Conservation (phyloP, 352 stramenopile genomes). For the Phytophthora fragariaefolia region DNA sequence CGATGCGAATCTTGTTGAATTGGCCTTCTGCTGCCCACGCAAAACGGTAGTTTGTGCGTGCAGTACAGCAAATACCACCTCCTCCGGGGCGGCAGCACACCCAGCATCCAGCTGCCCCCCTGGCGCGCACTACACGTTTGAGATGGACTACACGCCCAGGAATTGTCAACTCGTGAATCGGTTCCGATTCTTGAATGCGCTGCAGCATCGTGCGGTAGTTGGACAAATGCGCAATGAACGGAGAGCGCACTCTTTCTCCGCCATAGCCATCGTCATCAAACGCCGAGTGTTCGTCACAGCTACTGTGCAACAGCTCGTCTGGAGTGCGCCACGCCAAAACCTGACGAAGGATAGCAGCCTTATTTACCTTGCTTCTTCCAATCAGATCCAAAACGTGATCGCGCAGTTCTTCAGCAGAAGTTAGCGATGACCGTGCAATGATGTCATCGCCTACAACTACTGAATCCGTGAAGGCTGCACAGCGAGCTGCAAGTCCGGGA, state of each 20-base stretch:
- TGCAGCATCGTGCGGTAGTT: conserved; percentile 89
- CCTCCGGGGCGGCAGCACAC: conserved; percentile 82
- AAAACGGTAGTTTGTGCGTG: conserved; percentile 84
- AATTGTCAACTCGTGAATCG: conserved; percentile 83
- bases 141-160: conserved; percentile 81
- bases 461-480: conserved; percentile 70
- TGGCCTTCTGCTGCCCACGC: conserved; percentile 63
- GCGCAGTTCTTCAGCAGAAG: conserved; percentile 73
- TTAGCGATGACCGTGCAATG: conserved; percentile 80
- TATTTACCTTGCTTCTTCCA: conserved; percentile 85
- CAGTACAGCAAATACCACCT: conserved; percentile 82
- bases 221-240: conserved; percentile 67
- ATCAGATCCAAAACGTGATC: conserved; percentile 89
- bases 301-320: conserved; percentile 68
- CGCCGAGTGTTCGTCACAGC: conserved; percentile 32
- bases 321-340: conserved; percentile 81
- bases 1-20: conserved; percentile 81
- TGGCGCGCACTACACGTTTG: conserved; percentile 53
- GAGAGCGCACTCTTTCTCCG: conserved; percentile 39
- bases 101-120: conserved; percentile 63
- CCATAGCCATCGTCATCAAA: conserved; percentile 31
- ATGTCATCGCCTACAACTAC: conserved; percentile 89
- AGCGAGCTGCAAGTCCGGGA: conserved; percentile 62
- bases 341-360: conserved; percentile 81
- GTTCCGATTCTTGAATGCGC: conserved; percentile 82